A percentile compares a stretch with the other conserved stretches of the same genome.
phyloP scores from a whole-genome alignment of 306 rosid genomes.

The Sicyos edulis region DNA sequence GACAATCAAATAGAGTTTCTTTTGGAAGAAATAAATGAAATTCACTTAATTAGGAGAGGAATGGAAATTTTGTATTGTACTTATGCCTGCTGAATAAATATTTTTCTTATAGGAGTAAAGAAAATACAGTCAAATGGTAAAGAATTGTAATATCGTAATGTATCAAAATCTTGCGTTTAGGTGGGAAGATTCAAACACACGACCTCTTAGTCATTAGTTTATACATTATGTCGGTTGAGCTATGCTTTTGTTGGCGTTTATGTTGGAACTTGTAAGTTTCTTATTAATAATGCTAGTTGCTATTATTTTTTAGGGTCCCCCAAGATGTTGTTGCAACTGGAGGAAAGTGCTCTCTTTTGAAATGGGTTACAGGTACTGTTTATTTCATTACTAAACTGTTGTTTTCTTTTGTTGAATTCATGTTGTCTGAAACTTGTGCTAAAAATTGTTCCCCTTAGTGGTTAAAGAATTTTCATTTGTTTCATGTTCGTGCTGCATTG shows the following conservation, averaged over 20 bases:
- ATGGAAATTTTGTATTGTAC: no score
- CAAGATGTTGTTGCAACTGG: conserved; percentile 96
- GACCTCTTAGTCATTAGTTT: no score
- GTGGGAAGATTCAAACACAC: no score
- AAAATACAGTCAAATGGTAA: background rate
- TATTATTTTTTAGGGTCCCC: conserved; percentile 57
- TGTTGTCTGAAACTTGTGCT: background rate
- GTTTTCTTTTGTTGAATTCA: conserved; percentile 4
- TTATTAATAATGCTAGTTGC: background rate
- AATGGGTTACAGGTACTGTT: conserved; percentile 78
- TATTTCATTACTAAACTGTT: conserved; percentile 13
- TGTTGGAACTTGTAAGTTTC: conserved; percentile 48
- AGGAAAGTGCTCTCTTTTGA: conserved; percentile 71
- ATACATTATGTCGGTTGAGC: no score
- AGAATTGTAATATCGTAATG: background rate
- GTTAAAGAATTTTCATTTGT: background rate
- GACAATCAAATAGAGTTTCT: background rate
- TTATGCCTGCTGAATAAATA: background rate
- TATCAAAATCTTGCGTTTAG: background rate
- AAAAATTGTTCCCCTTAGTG: background rate
- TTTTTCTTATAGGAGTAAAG: background rate
- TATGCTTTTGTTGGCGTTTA: background rate
- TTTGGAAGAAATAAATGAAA: background rate
- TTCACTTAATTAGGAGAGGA: background rate
- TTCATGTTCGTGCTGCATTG: no score